Base-by-base conservation (phyloP, 2,329 filamentous ascomycete genomes). In the Alternaria atra region DNA sequence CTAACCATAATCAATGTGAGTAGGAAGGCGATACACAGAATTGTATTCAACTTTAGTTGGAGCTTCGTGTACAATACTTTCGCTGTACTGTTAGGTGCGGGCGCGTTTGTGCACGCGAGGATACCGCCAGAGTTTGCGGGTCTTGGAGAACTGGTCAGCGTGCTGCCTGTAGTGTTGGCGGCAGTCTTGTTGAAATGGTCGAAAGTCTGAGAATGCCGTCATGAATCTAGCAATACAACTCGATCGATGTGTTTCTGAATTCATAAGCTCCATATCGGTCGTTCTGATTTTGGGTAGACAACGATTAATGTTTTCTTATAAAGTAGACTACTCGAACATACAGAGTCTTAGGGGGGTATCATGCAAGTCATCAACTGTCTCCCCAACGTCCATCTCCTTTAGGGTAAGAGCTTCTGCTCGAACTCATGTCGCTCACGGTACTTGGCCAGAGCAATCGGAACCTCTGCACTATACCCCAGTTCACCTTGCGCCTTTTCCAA, bases 111-210 rank as follows among this genome's bases (percentile, higher is more conserved):
- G 5, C 80, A 82, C 64, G 80, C 82, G 13, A 79, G 87, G 39
- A 87, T 89, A 70, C 86, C 87, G n/a, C 89, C 89, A 0, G 79
- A 84, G 63, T 91, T 84, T 81, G 90, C 90, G 0, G 90, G 89
- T 0, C 71, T 93, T 6, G 91, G 91, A 0, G 91, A 93, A 79
- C 72, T 93, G 20, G 89, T 91, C 0, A 93, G 90, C 71, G 89
- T 94, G 0, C 65, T 91, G 73, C 90, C 90, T 0, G 90, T 93
- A 4, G 84, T 92, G 71, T 73, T 80, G 9, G 84, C 84, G 30
- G 88, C 86, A 0, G 74, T 86, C 63, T 73, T 78, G 48, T 64
- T 87, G 63, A 77, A 76, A 52, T 85, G 71, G 71, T 56, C 59
- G 3, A 68, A 58, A 37, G 47, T 73, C 20, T 73, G 47, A 65